Base-by-base conservation (phyloP, 805 yeast species). In the Candida parachauliodes region DNA sequence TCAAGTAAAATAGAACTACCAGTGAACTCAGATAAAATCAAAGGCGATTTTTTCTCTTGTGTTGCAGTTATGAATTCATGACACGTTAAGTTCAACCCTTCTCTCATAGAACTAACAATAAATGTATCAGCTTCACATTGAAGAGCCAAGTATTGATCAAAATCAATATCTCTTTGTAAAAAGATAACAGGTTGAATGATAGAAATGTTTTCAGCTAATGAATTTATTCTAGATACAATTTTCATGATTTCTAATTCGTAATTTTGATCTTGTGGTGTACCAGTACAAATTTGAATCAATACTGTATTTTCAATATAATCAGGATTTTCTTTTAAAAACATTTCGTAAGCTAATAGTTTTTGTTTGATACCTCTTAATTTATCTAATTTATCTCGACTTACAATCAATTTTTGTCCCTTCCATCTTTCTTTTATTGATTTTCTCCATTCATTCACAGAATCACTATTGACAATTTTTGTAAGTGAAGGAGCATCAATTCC, bases 21-120 rank as follows among this genome's bases (percentile, higher is more conserved):
- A 1, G 96, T 88, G 51, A 93, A 93, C 59, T 93, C 98, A 26
- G 95, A 85, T 39, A 93, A 60, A 32, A 93, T 74, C 44, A 91
- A 70, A 1, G 96, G 96, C 0, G 96, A 83, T 46, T 83, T 80
- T 42, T 77, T 76, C 28, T 75, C 77, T 16, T 69, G 62, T 1
- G 93, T 76, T 18, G 95, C 85, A 39, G 81, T 82, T 28, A 88
- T 75, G 56, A 83, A 93, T 57, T 93, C 98, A 55, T 93, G 98
- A 49, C 96, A 91, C 0, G 98, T 89, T 53, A 93, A 70, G 51
- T 93, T 93, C 88, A 93, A 85, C 18, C 98, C 98, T 59, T 93
- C 98, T 55, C 98, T 80, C 71, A 91, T 76, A 1, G 96, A 85
- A 8, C 94, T 81, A 2, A 91, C 96, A 30, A 85, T 79, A 52